Evolutionary conservation across 805 yeast species (phyloP), one percentile per base, ranked within the genome.

Genomic region (Candida quercuum): DNA sequence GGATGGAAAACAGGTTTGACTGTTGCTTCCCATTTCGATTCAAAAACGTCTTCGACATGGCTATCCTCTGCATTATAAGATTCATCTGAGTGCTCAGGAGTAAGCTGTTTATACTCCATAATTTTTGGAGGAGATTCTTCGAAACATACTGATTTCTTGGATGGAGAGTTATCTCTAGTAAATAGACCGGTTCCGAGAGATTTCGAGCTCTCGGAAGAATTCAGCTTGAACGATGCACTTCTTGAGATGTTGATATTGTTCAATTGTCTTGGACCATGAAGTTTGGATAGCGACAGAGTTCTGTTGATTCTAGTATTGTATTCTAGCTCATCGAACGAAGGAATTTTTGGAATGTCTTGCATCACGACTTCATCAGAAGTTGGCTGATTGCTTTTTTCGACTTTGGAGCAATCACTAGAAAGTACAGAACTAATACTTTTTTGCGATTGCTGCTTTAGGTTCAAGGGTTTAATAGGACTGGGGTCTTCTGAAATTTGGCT

Each of bases 81-180:
- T 8, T 45, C 33, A 20, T 49, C 50, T 1, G 59, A 53, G 34
- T 50, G 28, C 9, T 54, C 51, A 1, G 59, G 53, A 6, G 52
- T 42, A 15, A 47, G 35, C 32, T 42, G 48, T 12, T 61, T 63
- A 40, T 60, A 64, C 36, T 64, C 61, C 23, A 63, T 36, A 5
- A 62, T 53, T 41, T 60, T 60, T 35, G 68, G 66, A 3, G 71
- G 69, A 1, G 66, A 56, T 6, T 47, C 40, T 36, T 64, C 67
- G 28, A 67, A 65, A 18, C 57, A 57, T 7, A 67, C 71, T 4
- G 62, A 56, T 37, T 62, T 66, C 36, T 56, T 61, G 0, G 67
- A 53, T 3, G 64, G 62, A 2, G 62, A 55, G 32, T 46, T 46
- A 21, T 54, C 60, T 21, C 52, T 50, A 9, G 48, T 34, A 2